These are phyloP conservation scores for Trichomonas vaginalis DNA, from an alignment of 208 protist genomes.

Conservation along the genomic window DNA sequence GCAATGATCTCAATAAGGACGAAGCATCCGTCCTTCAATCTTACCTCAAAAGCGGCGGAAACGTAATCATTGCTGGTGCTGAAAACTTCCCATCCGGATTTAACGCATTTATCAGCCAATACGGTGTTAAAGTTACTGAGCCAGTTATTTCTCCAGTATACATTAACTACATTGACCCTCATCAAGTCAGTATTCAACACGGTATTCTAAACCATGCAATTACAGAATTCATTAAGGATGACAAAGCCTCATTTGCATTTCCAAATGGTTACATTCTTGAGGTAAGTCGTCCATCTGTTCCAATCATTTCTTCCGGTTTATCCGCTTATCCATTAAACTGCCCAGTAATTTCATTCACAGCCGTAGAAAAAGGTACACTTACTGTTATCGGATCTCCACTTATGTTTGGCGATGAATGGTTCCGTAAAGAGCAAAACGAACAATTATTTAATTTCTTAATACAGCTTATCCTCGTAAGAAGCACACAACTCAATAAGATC, in stretches of 20 bases:
- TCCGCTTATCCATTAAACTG: not conserved
- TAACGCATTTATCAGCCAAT: not conserved
- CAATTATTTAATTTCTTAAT: not conserved
- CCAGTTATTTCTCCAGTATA: not conserved
- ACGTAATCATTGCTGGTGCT: not conserved
- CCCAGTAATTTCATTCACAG: not conserved
- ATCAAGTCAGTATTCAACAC: not conserved
- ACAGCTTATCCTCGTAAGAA: not conserved
- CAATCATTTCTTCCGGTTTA: not conserved
- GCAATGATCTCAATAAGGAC: not conserved
- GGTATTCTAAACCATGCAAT: not conserved
- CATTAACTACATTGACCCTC: not conserved
- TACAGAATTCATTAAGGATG: not conserved
- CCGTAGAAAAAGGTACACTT: not conserved
- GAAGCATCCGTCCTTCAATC: not conserved
- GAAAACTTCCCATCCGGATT: not conserved
- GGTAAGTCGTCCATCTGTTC: not conserved
- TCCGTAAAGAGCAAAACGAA: not conserved
- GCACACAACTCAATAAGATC: not conserved
- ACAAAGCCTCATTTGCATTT: not conserved
- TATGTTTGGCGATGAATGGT: constrained; percentile 7
- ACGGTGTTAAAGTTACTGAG: not conserved
- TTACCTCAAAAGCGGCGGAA: not conserved
- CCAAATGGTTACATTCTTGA: not conserved
- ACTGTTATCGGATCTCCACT: not conserved